Base-by-base conservation (phyloP, 768 basidiomycete species). In the Piloderma croceum region DNA sequence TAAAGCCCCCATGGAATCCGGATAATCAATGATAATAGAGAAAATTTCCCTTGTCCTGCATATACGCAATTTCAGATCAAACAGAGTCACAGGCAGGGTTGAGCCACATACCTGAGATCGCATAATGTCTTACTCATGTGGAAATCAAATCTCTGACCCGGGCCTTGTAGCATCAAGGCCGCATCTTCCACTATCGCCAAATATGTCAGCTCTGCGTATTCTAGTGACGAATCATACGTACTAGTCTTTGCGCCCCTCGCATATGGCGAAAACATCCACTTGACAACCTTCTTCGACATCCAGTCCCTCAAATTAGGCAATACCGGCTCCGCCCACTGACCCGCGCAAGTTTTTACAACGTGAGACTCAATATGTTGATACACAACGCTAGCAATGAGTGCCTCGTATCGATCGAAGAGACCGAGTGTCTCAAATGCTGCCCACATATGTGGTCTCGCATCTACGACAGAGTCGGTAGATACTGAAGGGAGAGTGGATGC, bases 11-110 rank as follows among this genome's bases (percentile, higher is more conserved):
- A 68, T 71, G 0, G 93, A 94, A 45, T 92, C 87, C 0, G 94
- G 92, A 51, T 79, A 93, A 52, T 94, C 90, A 41, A 97, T 81
- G 43, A 98, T 94, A 41, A 98, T 96, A 49, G 94, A 90, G 55
- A 96, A 98, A 15, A 98, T 83, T 58, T 98, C 93, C 36, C 67
- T 71, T 43, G 79, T 83, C 24, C 81, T 83, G 45, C 31, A 15
- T 29, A 15, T 9, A 29, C 15, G 27, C 27, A 15, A 29, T 9
- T 29, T 29, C 10, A 29, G 9, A 9, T 9, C 27, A 13, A 13
- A 27, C 6, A 15, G 39, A 43, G 25, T n/a, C 11, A 13, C 13
- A 39, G n/a, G n/a, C 10, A n/a, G n/a, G 19, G 35, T n/a, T 18
- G 17, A 17, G 6, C 21, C 9, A 57, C 73, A 25, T 41, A 89